A percentile compares a stretch with the other conserved stretches of the same genome.
Evolutionary conservation across 495 filamentous ascomycete genomes (phyloP).

Genomic region (Xylaria telfairii): DNA sequence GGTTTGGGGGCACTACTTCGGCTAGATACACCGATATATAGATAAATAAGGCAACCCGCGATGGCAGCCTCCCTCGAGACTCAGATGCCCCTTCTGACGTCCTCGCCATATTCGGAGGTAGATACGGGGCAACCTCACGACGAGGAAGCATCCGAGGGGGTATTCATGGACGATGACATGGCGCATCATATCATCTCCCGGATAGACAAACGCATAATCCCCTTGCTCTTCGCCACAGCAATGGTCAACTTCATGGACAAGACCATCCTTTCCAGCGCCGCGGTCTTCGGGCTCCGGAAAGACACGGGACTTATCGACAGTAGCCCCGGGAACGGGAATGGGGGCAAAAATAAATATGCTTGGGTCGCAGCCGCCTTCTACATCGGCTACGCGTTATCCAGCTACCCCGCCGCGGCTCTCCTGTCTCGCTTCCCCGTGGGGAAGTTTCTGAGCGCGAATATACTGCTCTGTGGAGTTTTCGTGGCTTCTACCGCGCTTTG

Average conservation of each 20-base stretch:
- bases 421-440: conserved; percentile 41
- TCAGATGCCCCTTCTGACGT: not conserved
- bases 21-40: not conserved
- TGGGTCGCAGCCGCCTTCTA: conserved; percentile 47
- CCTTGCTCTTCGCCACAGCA: conserved; percentile 39
- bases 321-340: not conserved
- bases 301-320: conserved; percentile 42
- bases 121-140: not conserved
- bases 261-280: conserved; percentile 43
- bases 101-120: not conserved
- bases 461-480: conserved; percentile 64
- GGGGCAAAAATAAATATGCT: conserved; percentile 36
- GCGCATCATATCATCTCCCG: conserved; percentile 37
- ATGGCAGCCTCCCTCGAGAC: not conserved
- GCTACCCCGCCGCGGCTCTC: conserved; percentile 38
- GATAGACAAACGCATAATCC: conserved; percentile 41
- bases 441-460: conserved; percentile 37
- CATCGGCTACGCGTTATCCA: conserved; percentile 43
- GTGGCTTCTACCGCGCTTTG: conserved; percentile 79
- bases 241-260: conserved; percentile 48
- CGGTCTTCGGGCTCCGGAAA: conserved; percentile 43
- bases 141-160: not conserved
- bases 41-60: not conserved
- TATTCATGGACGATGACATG: conserved; percentile 21
- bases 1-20: not conserved